phyloP scores from a whole-genome alignment of 176 grass and related monocot species.

The Carex parvula region DNA sequence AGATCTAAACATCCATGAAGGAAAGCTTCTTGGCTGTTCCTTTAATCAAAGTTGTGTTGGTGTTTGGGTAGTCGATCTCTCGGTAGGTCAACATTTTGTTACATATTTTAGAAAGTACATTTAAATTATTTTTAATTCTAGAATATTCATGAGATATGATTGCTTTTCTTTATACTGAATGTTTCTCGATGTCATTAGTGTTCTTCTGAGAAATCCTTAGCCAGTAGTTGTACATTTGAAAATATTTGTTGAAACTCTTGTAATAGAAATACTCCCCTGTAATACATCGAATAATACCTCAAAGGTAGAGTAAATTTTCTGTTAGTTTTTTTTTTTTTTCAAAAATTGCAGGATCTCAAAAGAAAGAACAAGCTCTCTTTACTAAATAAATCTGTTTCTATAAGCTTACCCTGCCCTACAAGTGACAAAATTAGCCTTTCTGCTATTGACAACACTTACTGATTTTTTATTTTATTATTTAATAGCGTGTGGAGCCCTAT shows the following conservation, averaged over 20 bases:
- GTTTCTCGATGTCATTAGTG: background rate
- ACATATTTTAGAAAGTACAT: constrained; percentile 4
- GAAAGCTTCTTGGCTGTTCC: constrained; percentile 98
- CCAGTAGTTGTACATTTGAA: background rate
- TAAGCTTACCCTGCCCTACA: background rate
- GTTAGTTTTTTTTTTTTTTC: background rate
- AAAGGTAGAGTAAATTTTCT: background rate
- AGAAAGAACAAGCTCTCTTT: background rate
- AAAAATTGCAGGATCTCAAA: background rate
- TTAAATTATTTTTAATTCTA: constrained; percentile 3
- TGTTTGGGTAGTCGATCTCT: constrained; percentile 95
- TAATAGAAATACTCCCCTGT: background rate
- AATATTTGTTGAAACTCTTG: background rate
- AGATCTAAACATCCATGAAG: constrained; percentile 94
- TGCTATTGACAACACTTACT: background rate
- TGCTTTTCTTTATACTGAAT: background rate
- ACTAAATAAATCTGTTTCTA: background rate
- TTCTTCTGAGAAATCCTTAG: background rate
- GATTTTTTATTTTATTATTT: constrained; percentile 11
- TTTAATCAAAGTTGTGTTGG: constrained; percentile 99
- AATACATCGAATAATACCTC: background rate
- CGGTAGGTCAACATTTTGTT: constrained; percentile 41
- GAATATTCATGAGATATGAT: background rate
- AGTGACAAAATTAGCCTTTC: background rate
- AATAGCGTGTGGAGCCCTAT: constrained; percentile 84